Evolutionary conservation across 2,329 filamentous ascomycete species (phyloP).

Genomic region (Cladosporium sp.): DNA sequence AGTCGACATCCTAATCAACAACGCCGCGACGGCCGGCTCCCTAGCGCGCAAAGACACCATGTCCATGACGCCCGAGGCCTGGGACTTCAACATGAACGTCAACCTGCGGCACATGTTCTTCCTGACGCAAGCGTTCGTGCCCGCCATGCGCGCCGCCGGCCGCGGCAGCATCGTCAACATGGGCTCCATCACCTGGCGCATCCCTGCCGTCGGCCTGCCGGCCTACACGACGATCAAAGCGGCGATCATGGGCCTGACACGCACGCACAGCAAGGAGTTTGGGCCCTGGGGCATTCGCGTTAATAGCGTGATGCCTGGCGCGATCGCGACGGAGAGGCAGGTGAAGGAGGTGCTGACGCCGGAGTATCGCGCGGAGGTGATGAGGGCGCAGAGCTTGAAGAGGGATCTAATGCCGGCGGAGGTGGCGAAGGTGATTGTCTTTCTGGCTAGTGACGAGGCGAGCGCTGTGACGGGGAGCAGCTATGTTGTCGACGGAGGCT

Average conservation of each 20-base stretch:
- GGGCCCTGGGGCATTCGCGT: constrained; percentile 23
- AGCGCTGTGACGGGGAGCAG: constrained; percentile 26
- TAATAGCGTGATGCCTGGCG: constrained; percentile 27
- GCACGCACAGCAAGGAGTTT: constrained; percentile 26
- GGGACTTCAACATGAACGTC: constrained; percentile 54
- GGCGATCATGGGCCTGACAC: constrained; percentile 24
- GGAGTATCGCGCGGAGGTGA: constrained; percentile 23
- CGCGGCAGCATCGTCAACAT: constrained; percentile 58
- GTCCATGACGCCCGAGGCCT: constrained; percentile 57
- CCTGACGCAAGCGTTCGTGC: constrained; percentile 53
- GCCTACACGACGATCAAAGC: constrained; percentile 26
- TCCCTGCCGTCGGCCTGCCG: constrained; percentile 22
- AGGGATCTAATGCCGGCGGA: constrained; percentile 25
- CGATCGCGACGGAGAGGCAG: constrained; percentile 28
- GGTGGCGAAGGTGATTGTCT: constrained; percentile 26
- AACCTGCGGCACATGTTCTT: constrained; percentile 62
- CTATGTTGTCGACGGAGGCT: constrained; percentile 29
- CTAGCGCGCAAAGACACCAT: constrained; percentile 56
- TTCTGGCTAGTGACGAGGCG: constrained; percentile 27
- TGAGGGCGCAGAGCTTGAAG: constrained; percentile 27
- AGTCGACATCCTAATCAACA: constrained; percentile 57
- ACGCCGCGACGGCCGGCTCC: constrained; percentile 50
- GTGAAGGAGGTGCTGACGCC: constrained; percentile 26
- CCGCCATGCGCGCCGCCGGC: constrained; percentile 50
- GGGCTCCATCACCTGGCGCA: constrained; percentile 24